phyloP scores from a whole-genome alignment of 768 basidiomycete genomes.

The Tylopilus sp. region DNA sequence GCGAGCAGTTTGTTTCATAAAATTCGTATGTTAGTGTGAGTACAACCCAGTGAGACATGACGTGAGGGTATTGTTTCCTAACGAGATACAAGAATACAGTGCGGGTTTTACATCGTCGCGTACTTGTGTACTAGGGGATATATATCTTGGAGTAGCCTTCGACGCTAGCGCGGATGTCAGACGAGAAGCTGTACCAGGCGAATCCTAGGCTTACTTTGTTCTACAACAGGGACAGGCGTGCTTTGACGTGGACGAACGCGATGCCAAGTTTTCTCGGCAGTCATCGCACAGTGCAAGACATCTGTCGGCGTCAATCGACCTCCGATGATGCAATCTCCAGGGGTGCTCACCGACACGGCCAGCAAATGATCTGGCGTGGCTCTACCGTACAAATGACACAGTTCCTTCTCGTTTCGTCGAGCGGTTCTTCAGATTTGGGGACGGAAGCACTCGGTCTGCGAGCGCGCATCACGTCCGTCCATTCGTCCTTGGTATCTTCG shows the following conservation, averaged over 20 bases:
- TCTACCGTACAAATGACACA: slow-evolving; percentile 77
- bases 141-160: slow-evolving; percentile 36
- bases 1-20: slow-evolving; percentile 1
- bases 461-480: slow-evolving; percentile 30
- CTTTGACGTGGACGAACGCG: slow-evolving; percentile 45
- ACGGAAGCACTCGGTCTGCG: slow-evolving; percentile 16
- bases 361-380: slow-evolving; percentile 69
- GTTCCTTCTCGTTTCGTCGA: slow-evolving; percentile 31
- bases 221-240: slow-evolving; percentile 54
- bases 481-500: slow-evolving; percentile 20
- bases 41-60: slow-evolving; percentile 7
- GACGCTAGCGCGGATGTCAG: slow-evolving; percentile 21
- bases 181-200: not conserved
- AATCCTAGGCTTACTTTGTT: slow-evolving; percentile 34
- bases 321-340: not conserved
- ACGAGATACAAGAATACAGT: slow-evolving; percentile 5
- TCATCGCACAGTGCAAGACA: slow-evolving; percentile 54
- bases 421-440: slow-evolving; percentile 25
- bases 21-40: not conserved
- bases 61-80: slow-evolving; percentile 14
- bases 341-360: slow-evolving; percentile 73
- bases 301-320: slow-evolving; percentile 23
- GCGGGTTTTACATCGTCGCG: not conserved
- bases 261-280: slow-evolving; percentile 51
- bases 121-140: slow-evolving; percentile 23